Percentiles rank a stretch among this genome's conserved stretches.
phyloP scores from a whole-genome alignment of 805 yeast species.

The Yamadazyma olivae region DNA sequence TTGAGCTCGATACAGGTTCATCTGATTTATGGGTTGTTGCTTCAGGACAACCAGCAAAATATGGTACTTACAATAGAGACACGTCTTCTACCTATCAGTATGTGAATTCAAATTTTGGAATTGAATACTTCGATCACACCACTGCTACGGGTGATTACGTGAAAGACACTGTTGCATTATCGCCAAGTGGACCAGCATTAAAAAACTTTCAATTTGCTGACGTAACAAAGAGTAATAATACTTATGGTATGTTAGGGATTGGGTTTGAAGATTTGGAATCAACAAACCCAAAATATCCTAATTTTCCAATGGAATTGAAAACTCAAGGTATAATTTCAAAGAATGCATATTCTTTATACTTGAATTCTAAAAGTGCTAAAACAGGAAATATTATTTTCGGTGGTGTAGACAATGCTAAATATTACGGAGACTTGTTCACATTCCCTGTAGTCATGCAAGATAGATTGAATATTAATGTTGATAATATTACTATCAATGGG shows the following conservation, averaged over 20 bases:
- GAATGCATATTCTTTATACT: constrained; percentile 36
- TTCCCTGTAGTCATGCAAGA: constrained; percentile 21
- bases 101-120: constrained; percentile 34
- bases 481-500: constrained; percentile 26
- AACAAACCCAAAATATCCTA: constrained; percentile 18
- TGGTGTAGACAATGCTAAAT: constrained; percentile 26
- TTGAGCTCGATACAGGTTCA: constrained; percentile 26
- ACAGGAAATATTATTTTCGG: constrained; percentile 31
- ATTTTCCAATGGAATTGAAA: constrained; percentile 32
- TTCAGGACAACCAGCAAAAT: constrained; percentile 11
- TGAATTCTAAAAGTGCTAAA: constrained; percentile 18
- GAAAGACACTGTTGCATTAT: constrained; percentile 12
- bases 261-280: constrained; percentile 13
- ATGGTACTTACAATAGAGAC: constrained; percentile 36
- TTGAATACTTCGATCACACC: constrained; percentile 46
- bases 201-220: constrained; percentile 21
- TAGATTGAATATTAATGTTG: constrained; percentile 46
- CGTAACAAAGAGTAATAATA: constrained; percentile 3
- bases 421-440: constrained; percentile 16
- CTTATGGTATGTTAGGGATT: constrained; percentile 19
- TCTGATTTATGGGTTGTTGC: constrained; percentile 26
- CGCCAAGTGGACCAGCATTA: not conserved
- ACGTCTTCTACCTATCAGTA: constrained; percentile 28
- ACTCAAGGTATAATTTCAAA: constrained; percentile 31
- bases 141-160: constrained; percentile 29